Base-by-base conservation (phyloP, 2,329 filamentous ascomycete species). In the Trichoderma citrinoviride region DNA sequence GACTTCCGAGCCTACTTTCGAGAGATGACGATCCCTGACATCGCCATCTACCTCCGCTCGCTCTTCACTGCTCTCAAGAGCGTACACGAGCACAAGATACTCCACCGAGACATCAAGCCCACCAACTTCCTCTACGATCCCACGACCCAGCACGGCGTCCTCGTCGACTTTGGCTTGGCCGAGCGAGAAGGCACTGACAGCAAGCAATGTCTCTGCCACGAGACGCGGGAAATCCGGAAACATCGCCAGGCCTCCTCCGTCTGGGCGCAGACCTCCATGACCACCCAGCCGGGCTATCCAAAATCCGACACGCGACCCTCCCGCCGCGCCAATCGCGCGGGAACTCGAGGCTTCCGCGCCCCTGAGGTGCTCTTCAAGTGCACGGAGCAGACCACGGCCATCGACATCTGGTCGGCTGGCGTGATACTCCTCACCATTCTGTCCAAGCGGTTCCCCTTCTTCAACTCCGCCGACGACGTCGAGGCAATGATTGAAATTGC, bases 161-260 rank as follows among this genome's bases (percentile, higher is more conserved):
- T 99, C 0, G 95, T 99, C n/a, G 95, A 99, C 74, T 99, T 99
- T 79, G 95, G 95, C n/a, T 85, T 99, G 17, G 95, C 95, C 41
- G 95, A 99, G 79, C 83, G 88, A 57, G 87, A 92, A 73, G 89
- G 91, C 23, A 87, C 87, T 25, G 92, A 96, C 60, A 85, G 82
- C 74, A 90, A 91, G 72, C 88, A 88, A 2, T 98, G 94, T 74
- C 80, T 91, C n/a, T 98, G 94, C 77, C 87, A 89, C 67, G 86
- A 93, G 66, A 77, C 83, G 14, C 76, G 82, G 17, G 79, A 84
- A 21, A 83, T 87, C 23, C 88, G 92, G 65, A 87, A 88, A 66
- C 75, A 84, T 77, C 77, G 82, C 73, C 73, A 88, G 74, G 75
- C 87, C 15, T 75, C 77, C 78, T 87, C 90, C 71, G 82, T 85